A percentile compares a stretch with the other conserved stretches of the same genome.
Conservation (phyloP, 495 filamentous ascomycete genomes). For the Haplographium delicatum region DNA sequence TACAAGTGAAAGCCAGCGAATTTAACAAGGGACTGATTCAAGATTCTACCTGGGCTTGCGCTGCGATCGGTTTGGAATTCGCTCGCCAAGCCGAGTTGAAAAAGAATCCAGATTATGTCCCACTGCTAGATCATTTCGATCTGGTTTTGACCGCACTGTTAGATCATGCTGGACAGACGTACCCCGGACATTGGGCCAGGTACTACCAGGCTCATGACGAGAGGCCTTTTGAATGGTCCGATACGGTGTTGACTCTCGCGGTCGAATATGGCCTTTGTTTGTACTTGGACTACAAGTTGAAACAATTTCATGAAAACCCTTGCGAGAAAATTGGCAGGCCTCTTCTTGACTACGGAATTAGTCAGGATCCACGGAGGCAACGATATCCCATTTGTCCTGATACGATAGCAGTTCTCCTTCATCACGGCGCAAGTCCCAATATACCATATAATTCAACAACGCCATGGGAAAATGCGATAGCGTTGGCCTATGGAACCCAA, state of each 20-base stretch:
- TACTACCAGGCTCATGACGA: neutral
- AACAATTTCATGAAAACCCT: neutral
- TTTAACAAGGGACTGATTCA: neutral
- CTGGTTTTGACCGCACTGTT: neutral
- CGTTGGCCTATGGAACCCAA: neutral
- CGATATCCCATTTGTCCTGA: neutral
- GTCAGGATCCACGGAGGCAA: neutral
- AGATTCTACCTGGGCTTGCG: neutral
- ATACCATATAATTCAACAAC: neutral
- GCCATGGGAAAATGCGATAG: neutral
- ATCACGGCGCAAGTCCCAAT: neutral
- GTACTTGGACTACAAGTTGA: neutral
- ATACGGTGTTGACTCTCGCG: too few species aligned
- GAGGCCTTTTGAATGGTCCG: neutral
- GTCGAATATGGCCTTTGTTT: neutral
- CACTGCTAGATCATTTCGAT: constrained; percentile 4
- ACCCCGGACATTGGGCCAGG: neutral
- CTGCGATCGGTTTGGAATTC: neutral
- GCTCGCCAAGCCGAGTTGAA: neutral
- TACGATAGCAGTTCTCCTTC: neutral
- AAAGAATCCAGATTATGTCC: neutral
- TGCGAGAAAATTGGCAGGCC: constrained; percentile 1
- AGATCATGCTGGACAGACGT: neutral
- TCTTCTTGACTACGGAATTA: neutral
- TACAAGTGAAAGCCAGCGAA: neutral